phyloP scores from a whole-genome alignment of 805 yeast species.

The Wickerhamiella domercqiae region DNA sequence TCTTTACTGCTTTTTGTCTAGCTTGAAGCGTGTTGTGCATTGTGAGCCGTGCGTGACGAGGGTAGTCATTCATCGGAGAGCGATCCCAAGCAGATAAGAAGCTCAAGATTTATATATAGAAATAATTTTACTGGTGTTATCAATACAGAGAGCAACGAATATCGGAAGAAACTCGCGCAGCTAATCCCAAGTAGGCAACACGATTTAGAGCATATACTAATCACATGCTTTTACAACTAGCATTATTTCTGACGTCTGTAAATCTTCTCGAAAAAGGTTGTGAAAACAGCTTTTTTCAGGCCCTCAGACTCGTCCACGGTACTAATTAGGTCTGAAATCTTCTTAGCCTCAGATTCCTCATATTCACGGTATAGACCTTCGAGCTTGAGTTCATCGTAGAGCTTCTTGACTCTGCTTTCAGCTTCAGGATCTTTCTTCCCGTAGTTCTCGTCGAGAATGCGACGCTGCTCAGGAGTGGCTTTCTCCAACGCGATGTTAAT shows the following conservation, averaged over 20 bases:
- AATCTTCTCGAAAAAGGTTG: slow-evolving; percentile 73
- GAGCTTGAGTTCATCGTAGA: slow-evolving; percentile 61
- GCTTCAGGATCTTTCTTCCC: slow-evolving; percentile 61
- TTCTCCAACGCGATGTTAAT: slow-evolving; percentile 79
- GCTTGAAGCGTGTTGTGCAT: too few relatives aligned
- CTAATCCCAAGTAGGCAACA: too few relatives aligned
- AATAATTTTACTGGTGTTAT: too few relatives aligned
- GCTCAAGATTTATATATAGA: too few relatives aligned
- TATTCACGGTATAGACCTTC: slow-evolving; percentile 58
- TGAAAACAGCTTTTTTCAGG: slow-evolving; percentile 75
- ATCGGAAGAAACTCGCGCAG: too few relatives aligned
- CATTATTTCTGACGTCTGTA: slow-evolving; percentile 87
- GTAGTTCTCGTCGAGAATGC: slow-evolving; percentile 69
- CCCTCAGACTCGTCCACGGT: slow-evolving; percentile 79
- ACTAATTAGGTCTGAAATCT: slow-evolving; percentile 51
- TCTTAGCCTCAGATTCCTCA: slow-evolving; percentile 61
- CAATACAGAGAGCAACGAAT: too few relatives aligned
- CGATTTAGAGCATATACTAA: too few relatives aligned
- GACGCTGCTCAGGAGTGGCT: slow-evolving; percentile 68
- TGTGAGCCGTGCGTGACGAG: too few relatives aligned
- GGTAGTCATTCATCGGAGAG: too few relatives aligned
- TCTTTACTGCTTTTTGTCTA: too few relatives aligned
- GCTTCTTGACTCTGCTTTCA: slow-evolving; percentile 55
- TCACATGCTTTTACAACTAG: too few relatives aligned
- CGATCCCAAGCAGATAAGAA: too few relatives aligned